Conservation (phyloP, 352 stramenopile genomes). For the Blastocystis sp. region DNA sequence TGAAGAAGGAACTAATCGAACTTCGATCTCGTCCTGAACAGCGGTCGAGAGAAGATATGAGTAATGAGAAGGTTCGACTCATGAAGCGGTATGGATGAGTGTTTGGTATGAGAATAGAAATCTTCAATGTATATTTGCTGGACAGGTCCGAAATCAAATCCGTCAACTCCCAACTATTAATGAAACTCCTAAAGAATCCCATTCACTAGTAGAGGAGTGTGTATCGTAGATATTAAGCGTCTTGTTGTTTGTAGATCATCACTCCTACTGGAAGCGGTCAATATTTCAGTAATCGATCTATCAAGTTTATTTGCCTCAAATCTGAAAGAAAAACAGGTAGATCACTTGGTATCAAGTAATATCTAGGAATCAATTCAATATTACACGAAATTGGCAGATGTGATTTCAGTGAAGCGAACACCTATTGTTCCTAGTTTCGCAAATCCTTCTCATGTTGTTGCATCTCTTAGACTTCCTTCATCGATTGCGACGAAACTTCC, state of each 20-base stretch:
- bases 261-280: not conserved
- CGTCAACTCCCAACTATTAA: not conserved
- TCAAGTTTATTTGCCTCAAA: not conserved
- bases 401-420: not conserved
- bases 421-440: too few relatives aligned
- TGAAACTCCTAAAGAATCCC: not conserved
- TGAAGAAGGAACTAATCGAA: conserved; percentile 36
- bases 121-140: not conserved
- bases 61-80: not conserved
- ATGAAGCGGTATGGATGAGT: conserved; percentile 6
- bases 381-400: not conserved
- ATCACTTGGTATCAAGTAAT: too few relatives aligned
- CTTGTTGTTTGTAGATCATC: not conserved
- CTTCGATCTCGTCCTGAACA: not conserved
- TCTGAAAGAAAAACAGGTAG: conserved; percentile 1
- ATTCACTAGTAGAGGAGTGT: not conserved
- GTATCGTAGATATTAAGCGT: not conserved
- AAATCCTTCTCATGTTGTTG: too few relatives aligned
- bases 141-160: not conserved
- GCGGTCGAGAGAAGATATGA: not conserved
- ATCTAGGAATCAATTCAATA: not conserved
- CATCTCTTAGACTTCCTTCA: too few relatives aligned
- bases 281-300: not conserved
- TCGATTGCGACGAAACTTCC: too few relatives aligned
- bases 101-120: not conserved